Evolutionary conservation across 2,329 filamentous ascomycete genomes (phyloP), one percentile per base, ranked within the genome.

Genomic region (Dothistroma septosporum): DNA sequence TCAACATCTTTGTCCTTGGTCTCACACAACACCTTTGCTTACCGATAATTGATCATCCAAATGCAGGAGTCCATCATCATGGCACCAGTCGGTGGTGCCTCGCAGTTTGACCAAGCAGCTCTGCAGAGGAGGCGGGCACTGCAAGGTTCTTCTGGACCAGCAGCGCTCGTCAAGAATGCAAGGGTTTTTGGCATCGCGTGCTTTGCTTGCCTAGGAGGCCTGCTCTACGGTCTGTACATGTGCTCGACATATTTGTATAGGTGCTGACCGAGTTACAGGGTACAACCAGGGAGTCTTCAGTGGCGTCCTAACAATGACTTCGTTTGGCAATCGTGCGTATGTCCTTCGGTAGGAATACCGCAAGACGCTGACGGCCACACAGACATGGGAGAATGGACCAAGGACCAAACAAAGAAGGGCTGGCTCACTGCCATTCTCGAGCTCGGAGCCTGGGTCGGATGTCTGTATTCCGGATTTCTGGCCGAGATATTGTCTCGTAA

Each of bases 221-320:
- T 83, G 21, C 76, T 83, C 31, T 85, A 89, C 72, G 87, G 89
- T 21, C 91, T 24, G 37, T 24, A n/a, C 11, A 10, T 11, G 35
- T 37, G 11, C 16, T 37, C 35, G 24, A 37, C 35, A 37, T 11
- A 37, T 11, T 16, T 37, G 35, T 37, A 37, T 37, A 16, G 11
- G 11, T 37, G 35, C 35, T 37, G 35, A 37, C 35, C 35, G 48
- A n/a, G 6, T 37, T 19, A 90, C 76, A 90, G 84, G 87, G 12
- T 90, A 90, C 76, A 89, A 90, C 71, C 86, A 89, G 72, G 89
- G 88, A 66, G 87, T 90, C 75, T 90, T 90, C 75, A 85, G 84
- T n/a, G 88, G 88, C 24, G 84, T 92, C 22, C 68, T 85, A 58
- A 79, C 77, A 22, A 82, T 82, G 79, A 69, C 72, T 4, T 75